Evolutionary conservation across 1,284 basidiomycete species (phyloP).

Genomic region (Volvariella volvacea): DNA sequence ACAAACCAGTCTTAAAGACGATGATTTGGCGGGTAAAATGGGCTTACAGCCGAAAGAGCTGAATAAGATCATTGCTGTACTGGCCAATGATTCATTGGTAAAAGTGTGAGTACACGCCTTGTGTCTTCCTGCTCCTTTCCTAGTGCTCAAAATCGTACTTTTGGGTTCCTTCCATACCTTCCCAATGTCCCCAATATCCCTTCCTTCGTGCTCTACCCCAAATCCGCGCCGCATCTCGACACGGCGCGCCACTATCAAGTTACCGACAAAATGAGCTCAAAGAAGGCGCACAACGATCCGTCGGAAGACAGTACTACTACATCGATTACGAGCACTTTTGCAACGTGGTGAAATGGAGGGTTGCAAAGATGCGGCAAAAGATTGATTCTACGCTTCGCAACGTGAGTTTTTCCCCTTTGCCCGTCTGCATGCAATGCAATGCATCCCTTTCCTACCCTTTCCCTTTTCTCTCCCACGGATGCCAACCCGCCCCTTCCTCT

Average conservation of each 20-base stretch:
- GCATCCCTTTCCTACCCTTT: too few species aligned
- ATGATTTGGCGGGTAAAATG: slow-evolving; percentile 84
- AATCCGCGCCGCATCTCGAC: slow-evolving; percentile 7
- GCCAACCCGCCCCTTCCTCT: not conserved
- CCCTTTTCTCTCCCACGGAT: too few species aligned
- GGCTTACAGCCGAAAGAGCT: slow-evolving; percentile 91
- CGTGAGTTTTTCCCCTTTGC: slow-evolving; percentile 36
- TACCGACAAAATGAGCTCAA: slow-evolving; percentile 83
- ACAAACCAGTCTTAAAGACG: slow-evolving; percentile 72
- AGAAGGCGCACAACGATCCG: slow-evolving; percentile 75
- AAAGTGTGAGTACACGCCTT: slow-evolving; percentile 58
- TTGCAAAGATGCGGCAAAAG: slow-evolving; percentile 88
- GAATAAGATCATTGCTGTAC: slow-evolving; percentile 83
- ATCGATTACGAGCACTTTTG: slow-evolving; percentile 94
- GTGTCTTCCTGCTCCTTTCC: not conserved
- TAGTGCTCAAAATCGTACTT: too few species aligned
- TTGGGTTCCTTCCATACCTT: slow-evolving; percentile 3
- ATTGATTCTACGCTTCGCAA: slow-evolving; percentile 87
- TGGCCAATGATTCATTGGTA: slow-evolving; percentile 82
- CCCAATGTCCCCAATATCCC: too few species aligned
- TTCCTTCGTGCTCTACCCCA: not conserved
- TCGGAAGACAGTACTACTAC: slow-evolving; percentile 88
- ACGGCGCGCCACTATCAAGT: slow-evolving; percentile 30
- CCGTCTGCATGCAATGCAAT: too few species aligned
- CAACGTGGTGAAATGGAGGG: slow-evolving; percentile 96